Percentiles rank a stretch among this genome's conserved stretches.
Evolutionary conservation across 2,329 filamentous ascomycete genomes (phyloP).

Genomic region (Colletotrichum aenigma): DNA sequence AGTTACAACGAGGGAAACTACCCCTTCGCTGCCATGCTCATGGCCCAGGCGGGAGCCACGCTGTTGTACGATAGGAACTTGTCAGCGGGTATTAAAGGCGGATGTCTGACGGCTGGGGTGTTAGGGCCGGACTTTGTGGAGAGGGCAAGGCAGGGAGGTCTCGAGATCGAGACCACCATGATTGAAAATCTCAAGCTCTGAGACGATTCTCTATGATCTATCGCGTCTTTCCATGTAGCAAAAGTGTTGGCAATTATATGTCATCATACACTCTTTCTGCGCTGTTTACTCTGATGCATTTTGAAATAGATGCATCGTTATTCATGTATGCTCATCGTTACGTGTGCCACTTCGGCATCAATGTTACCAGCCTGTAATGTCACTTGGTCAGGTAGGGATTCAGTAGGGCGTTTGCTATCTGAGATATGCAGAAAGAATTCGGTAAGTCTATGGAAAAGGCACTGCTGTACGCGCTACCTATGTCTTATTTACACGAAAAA

Average conservation of each 20-base stretch:
- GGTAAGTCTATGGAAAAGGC: rapidly evolving
- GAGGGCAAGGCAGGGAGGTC: not conserved
- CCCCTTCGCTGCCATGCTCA: not conserved
- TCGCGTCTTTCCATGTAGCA: rapidly evolving
- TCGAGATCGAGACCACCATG: not conserved
- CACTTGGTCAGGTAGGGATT: not conserved
- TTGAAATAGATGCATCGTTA: rapidly evolving
- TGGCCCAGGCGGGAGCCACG: not conserved
- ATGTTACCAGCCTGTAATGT: not conserved
- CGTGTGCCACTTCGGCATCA: not conserved
- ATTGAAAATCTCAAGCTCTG: not conserved
- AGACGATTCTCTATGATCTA: not conserved
- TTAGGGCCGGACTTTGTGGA: not conserved
- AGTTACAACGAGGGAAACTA: not conserved
- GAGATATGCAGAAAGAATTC: not conserved
- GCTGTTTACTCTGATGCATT: rapidly evolving
- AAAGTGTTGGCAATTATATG: not conserved
- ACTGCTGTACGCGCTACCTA: not conserved
- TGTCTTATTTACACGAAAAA: rapidly evolving
- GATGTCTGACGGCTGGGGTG: not conserved
- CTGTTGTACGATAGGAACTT: not conserved
- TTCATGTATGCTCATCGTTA: not conserved
- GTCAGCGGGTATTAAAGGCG: not conserved
- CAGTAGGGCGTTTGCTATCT: not conserved
- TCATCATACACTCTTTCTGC: not conserved